Evolutionary conservation across 108 stramenopile species (phyloP), one percentile per base, ranked within the genome.

Genomic region (Discostella stelligeroides): DNA sequence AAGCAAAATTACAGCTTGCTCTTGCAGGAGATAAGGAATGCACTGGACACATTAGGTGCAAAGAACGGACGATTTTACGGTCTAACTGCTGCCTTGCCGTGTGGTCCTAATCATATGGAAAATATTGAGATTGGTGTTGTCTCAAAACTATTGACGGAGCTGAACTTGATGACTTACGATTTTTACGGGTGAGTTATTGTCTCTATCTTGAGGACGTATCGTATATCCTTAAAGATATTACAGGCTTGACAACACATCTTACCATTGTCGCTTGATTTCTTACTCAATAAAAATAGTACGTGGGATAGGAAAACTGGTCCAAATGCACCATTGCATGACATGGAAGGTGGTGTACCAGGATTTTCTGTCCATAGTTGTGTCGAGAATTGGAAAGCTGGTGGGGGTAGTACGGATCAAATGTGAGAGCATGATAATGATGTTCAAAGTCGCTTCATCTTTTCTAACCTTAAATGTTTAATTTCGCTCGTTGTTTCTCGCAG

Each of bases 401-500:
- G 60, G 14, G 60, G 37, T 2, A 3, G 28, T 7, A 4, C 42
- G 4, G 25, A 5, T 45, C 25, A 62, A 45, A 62, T 62, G 23
- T 45, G 25, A 41, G 43, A 41, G 25, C 15, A 23, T 11, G 53
- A 54, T 27, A 23, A 4, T 23, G 27, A 63, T 37, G 37, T 59
- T 23, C 66, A 66, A 45, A 68, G 60, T 48, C 60, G 73, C 46
- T 40, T 75, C 9, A 59, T 68, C 28, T 56, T 59, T 0, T 75
- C 66, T 38, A 66, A 46, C 1, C 41, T 38, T n/a, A 75, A 68
- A 12, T 75, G 73, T 66, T 8, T 49, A 2, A 46, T 20, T 8
- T 30, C 17, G 45, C n/a, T n/a, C n/a, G 74, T 59, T 30, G 74
- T 50, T 11, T 42, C 74, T 4, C 41, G 49, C 9, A 4, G 68